Conservation (phyloP, 169 alveolate genomes). For the Eimeria necatrix region DNA sequence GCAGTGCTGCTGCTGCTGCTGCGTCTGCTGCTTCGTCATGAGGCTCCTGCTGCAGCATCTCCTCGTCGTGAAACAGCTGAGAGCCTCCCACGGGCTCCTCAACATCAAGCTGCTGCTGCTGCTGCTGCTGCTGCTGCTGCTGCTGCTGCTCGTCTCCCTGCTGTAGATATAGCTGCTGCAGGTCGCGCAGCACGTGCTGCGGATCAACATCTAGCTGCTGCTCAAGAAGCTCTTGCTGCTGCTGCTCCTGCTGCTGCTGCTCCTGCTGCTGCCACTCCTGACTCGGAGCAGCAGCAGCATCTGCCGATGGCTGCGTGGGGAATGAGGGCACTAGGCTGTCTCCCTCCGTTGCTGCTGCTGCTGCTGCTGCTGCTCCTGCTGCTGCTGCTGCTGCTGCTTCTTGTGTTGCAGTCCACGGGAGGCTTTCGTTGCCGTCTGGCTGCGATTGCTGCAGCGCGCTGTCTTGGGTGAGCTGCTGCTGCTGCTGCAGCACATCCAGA, state of each 20-base stretch:
- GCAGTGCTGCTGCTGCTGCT: constrained; percentile 26
- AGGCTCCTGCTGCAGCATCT: constrained; percentile 31
- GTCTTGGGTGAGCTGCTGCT: not conserved
- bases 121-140: constrained; percentile 32
- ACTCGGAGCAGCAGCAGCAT: constrained; percentile 18
- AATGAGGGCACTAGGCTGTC: not conserved
- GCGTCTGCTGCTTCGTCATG: constrained; percentile 6
- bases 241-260: not conserved
- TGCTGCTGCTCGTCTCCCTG: constrained; percentile 3
- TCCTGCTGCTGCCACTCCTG: constrained; percentile 10
- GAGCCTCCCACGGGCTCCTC: constrained; percentile 23
- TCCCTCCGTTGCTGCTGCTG: not conserved
- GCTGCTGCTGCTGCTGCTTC: not conserved
- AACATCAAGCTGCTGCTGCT: constrained; percentile 42
- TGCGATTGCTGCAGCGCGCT: not conserved
- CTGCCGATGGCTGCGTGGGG: not conserved
- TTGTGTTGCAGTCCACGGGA: not conserved
- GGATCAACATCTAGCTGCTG: not conserved
- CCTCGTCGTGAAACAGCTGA: constrained; percentile 1
- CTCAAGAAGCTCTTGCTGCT: constrained; percentile 1
- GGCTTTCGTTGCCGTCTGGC: not conserved
- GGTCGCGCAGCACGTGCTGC: constrained; percentile 37
- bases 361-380: constrained; percentile 4
- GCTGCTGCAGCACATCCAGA: not conserved
- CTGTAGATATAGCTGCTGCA: constrained; percentile 32